Evolutionary conservation across 2,329 filamentous ascomycete species (phyloP).

Genomic region (Mycosphaerelloides madeirae): DNA sequence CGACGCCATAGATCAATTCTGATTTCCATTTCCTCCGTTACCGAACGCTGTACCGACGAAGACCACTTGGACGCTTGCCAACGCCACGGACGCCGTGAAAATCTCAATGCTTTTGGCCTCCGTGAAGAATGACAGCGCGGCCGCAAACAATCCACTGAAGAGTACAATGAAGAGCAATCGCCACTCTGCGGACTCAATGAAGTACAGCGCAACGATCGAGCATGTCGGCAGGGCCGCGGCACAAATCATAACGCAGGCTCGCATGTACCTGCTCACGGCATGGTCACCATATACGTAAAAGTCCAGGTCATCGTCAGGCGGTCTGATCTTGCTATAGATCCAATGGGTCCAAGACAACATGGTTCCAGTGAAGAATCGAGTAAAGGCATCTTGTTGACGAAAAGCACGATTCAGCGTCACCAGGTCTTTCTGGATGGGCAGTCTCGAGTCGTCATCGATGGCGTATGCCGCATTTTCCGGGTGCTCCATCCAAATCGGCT

Average conservation of each 20-base stretch:
- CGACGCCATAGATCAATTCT: not conserved
- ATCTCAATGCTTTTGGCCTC: slow-evolving; percentile 24
- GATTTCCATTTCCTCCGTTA: slow-evolving; percentile 3
- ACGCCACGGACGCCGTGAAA: slow-evolving; percentile 21
- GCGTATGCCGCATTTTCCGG: slow-evolving; percentile 23
- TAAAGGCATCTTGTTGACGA: slow-evolving; percentile 16
- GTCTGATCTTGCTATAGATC: slow-evolving; percentile 8
- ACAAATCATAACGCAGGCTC: slow-evolving; percentile 15
- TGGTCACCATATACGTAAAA: slow-evolving; percentile 15
- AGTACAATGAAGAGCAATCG: slow-evolving; percentile 21
- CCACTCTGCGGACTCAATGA: slow-evolving; percentile 15
- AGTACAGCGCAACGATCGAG: slow-evolving; percentile 25
- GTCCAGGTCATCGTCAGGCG: slow-evolving; percentile 9
- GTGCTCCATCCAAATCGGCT: slow-evolving; percentile 17
- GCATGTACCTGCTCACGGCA: slow-evolving; percentile 14
- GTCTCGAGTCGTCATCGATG: slow-evolving; percentile 11
- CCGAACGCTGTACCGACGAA: slow-evolving; percentile 24
- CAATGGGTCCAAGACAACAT: slow-evolving; percentile 13
- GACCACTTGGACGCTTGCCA: slow-evolving; percentile 26
- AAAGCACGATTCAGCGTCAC: slow-evolving; percentile 17
- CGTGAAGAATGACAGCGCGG: slow-evolving; percentile 20
- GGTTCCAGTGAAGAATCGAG: slow-evolving; percentile 13
- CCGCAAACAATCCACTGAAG: slow-evolving; percentile 21
- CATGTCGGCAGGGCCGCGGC: slow-evolving; percentile 21
- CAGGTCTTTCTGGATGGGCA: slow-evolving; percentile 15